Evolutionary conservation across 441 rosid genomes (phyloP).

Genomic region (Populus hybrid): DNA sequence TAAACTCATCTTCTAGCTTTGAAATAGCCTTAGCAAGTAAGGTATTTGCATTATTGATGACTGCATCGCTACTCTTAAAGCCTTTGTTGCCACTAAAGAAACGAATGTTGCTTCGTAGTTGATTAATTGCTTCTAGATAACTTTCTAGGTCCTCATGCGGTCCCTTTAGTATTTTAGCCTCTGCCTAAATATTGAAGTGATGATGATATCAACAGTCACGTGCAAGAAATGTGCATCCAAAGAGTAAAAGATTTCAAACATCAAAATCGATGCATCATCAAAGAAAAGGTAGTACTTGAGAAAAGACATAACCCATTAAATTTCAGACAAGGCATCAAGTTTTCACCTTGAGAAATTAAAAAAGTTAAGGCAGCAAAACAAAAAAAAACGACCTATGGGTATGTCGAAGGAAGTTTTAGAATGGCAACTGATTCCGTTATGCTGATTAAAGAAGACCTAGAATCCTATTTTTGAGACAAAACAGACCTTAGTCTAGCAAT

Average conservation of each 20-base stretch:
- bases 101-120: slow-evolving; percentile 65
- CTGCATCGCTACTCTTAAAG: slow-evolving; percentile 68
- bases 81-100: slow-evolving; percentile 68
- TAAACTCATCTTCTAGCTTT: slow-evolving; percentile 92
- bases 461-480: not conserved
- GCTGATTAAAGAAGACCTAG: not conserved
- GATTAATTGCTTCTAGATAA: slow-evolving; percentile 86
- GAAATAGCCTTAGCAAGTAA: slow-evolving; percentile 91
- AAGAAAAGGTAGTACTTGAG: not conserved
- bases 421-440: not conserved
- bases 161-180: slow-evolving; percentile 81
- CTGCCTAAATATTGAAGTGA: slow-evolving; percentile 61
- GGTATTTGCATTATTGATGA: slow-evolving; percentile 61
- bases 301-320: not conserved
- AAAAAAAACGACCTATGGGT: not conserved
- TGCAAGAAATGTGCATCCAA: slow-evolving; percentile 7
- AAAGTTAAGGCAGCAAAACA: not conserved
- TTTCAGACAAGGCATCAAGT: not conserved
- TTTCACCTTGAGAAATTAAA: not conserved
- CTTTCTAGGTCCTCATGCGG: slow-evolving; percentile 94
- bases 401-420: not conserved
- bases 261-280: not conserved
- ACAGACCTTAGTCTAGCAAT: not conserved
- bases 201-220: slow-evolving; percentile 14
- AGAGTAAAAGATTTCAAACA: not conserved